Percentiles rank a stretch among this genome's conserved stretches.
phyloP scores from a whole-genome alignment of 2,329 filamentous ascomycete genomes.

The Onygenales sp. region DNA sequence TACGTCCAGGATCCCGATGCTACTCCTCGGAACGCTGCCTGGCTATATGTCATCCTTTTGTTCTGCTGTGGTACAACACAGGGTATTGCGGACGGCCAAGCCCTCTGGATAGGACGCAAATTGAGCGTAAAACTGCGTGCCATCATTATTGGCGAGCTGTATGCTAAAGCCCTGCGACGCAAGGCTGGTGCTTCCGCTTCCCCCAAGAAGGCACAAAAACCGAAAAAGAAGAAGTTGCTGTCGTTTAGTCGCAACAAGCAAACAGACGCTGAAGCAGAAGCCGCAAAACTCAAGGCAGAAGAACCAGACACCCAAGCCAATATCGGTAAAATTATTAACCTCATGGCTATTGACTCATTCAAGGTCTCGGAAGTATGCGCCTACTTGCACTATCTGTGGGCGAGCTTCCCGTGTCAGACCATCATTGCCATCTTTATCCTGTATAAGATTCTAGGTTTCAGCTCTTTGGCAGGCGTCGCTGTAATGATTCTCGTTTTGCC shows the following conservation, averaged over 20 bases:
- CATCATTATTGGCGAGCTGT: slow-evolving; percentile 95
- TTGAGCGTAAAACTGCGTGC: slow-evolving; percentile 88
- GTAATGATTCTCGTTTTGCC: slow-evolving; percentile 86
- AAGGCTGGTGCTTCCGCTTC: slow-evolving; percentile 69
- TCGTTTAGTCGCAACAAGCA: slow-evolving; percentile 47
- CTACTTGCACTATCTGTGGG: slow-evolving; percentile 93
- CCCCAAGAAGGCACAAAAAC: slow-evolving; percentile 52
- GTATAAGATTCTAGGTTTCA: slow-evolving; percentile 83
- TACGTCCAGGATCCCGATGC: slow-evolving; percentile 77
- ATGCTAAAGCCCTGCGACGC: slow-evolving; percentile 85
- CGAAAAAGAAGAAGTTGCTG: slow-evolving; percentile 38
- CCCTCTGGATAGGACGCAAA: slow-evolving; percentile 86
- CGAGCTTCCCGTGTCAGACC: slow-evolving; percentile 80
- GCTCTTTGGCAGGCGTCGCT: slow-evolving; percentile 84
- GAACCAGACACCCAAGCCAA: slow-evolving; percentile 68
- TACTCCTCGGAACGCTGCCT: slow-evolving; percentile 77
- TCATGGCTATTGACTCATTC: slow-evolving; percentile 99
- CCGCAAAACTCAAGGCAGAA: slow-evolving; percentile 18
- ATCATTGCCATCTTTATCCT: slow-evolving; percentile 70
- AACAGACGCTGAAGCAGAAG: slow-evolving; percentile 10
- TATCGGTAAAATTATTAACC: slow-evolving; percentile 94
- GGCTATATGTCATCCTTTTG: slow-evolving; percentile 88
- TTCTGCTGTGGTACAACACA: slow-evolving; percentile 74
- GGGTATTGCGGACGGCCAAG: slow-evolving; percentile 74
- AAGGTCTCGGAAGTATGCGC: slow-evolving; percentile 93